Evolutionary conservation across 768 basidiomycete species (phyloP), one percentile per base, ranked within the genome.

Genomic region (Clitopilus passeckerianus): DNA sequence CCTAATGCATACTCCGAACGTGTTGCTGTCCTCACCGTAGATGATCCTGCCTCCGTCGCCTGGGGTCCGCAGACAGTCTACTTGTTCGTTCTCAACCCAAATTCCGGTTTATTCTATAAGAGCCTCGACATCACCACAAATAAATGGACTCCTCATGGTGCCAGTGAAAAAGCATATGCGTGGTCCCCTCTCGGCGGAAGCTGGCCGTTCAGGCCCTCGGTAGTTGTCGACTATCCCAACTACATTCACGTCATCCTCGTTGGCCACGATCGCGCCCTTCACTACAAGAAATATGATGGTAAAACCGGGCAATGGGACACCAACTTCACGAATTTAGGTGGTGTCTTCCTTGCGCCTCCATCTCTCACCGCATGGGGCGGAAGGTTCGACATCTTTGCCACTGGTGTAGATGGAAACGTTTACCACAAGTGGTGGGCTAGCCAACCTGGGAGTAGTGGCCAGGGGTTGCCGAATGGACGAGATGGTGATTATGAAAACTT

Each of bases 41-140:
- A 22, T 12, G 30, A 23, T 7, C 53, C 53, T 22, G 53, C 10
- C 15, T 23, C 30, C 16, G 53, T 53, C 1, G 6, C 53, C 1
- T 53, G 53, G 53, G 53, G 53, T 9, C 20, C 54, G 5, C 23
- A 57, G 52, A 57, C 58, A 18, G 43, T 64, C 53, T 58, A 64
- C 61, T 27, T 62, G 33, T 64, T 64, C 50, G 54, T 41, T 15
- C 59, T 59, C 20, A 61, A 61, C 16, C 57, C 53, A n/a, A 56
- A 62, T 41, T 53, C 34, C 33, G 22, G 30, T 20, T 34, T 62
- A 12, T 60, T 57, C 34, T 50, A 62, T 54, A 64, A 62, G 34
- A 54, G 43, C 30, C 62, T 53, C 54, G 41, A 62, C 43, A 52
- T 58, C 30, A 18, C 44, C 5, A 9, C 14, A 5, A 59, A 61